phyloP scores from a whole-genome alignment of 345 rosid genomes.

The Trapa bicornis region DNA sequence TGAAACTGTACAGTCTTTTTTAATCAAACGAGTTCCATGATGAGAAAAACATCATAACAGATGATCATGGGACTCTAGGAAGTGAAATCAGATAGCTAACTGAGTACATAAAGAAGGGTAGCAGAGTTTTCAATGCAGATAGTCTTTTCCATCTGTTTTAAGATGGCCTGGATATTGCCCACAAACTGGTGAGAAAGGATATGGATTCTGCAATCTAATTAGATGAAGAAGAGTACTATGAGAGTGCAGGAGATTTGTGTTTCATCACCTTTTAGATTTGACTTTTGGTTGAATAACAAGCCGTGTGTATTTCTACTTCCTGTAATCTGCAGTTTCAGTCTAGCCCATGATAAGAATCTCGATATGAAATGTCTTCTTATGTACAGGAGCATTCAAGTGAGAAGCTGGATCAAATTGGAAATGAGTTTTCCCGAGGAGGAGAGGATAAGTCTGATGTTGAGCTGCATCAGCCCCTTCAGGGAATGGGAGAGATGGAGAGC shows the following conservation, averaged over 20 bases:
- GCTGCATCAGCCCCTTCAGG: conserved; percentile 22
- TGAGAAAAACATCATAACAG: background rate
- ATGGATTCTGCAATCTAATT: too few species aligned
- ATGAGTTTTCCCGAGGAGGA: conserved; percentile 10
- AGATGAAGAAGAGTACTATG: too few species aligned
- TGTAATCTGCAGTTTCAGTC: background rate
- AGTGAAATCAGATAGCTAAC: background rate
- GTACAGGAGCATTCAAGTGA: conserved; percentile 3
- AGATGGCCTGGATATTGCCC: too few species aligned
- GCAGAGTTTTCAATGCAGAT: too few species aligned
- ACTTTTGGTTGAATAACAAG: too few species aligned
- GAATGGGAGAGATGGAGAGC: conserved; percentile 17
- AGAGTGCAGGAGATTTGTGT: too few species aligned
- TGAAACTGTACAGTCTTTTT: background rate
- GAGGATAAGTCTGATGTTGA: conserved; percentile 10
- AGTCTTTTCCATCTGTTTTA: too few species aligned
- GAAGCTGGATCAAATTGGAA: conserved; percentile 9
- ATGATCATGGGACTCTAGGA: background rate
- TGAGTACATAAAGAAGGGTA: too few species aligned
- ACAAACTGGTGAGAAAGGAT: too few species aligned
- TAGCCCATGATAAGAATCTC: background rate
- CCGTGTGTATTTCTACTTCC: background rate
- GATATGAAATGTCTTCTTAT: background rate
- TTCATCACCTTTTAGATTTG: too few species aligned
- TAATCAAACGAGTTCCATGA: background rate